Evolutionary conservation across 495 filamentous ascomycete species (phyloP).

Genomic region (Staphylotrichum longicolle): DNA sequence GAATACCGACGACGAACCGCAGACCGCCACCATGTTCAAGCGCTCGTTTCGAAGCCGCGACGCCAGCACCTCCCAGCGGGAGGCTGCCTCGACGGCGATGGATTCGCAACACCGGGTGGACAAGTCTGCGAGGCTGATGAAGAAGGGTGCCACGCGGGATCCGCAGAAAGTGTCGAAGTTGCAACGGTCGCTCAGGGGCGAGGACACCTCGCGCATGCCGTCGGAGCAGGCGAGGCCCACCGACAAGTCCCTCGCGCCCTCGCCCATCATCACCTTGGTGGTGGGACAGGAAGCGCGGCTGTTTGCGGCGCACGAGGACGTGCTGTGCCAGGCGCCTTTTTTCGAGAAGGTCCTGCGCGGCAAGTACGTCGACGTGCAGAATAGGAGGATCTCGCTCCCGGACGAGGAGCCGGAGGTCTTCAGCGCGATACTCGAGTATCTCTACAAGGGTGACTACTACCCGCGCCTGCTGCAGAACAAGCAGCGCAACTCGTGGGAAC

Average conservation of each 20-base stretch:
- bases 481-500: slow-evolving; percentile 64
- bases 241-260: slow-evolving; percentile 47
- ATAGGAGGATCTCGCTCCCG: slow-evolving; percentile 72
- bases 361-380: slow-evolving; percentile 58
- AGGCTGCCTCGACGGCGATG: slow-evolving; percentile 32
- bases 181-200: slow-evolving; percentile 52
- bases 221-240: slow-evolving; percentile 48
- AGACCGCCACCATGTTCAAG: slow-evolving; percentile 69
- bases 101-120: slow-evolving; percentile 60
- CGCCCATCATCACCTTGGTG: slow-evolving; percentile 78
- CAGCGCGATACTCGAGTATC: slow-evolving; percentile 85
- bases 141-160: slow-evolving; percentile 61
- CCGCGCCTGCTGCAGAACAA: slow-evolving; percentile 71
- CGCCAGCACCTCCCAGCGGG: slow-evolving; percentile 35
- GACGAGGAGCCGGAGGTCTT: slow-evolving; percentile 87
- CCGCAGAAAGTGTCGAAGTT: slow-evolving; percentile 69
- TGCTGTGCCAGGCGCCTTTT: slow-evolving; percentile 78
- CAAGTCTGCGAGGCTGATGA: slow-evolving; percentile 77
- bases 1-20: slow-evolving; percentile 28
- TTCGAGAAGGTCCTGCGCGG: slow-evolving; percentile 63
- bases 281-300: slow-evolving; percentile 78
- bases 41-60: slow-evolving; percentile 72
- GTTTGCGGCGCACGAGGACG: slow-evolving; percentile 88
- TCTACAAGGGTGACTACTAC: slow-evolving; percentile 94
- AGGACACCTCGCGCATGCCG: slow-evolving; percentile 31